A percentile compares a stretch with the other conserved stretches of the same genome.
phyloP scores from a whole-genome alignment of 1,284 basidiomycete species.

The Blastosporella zonata region DNA sequence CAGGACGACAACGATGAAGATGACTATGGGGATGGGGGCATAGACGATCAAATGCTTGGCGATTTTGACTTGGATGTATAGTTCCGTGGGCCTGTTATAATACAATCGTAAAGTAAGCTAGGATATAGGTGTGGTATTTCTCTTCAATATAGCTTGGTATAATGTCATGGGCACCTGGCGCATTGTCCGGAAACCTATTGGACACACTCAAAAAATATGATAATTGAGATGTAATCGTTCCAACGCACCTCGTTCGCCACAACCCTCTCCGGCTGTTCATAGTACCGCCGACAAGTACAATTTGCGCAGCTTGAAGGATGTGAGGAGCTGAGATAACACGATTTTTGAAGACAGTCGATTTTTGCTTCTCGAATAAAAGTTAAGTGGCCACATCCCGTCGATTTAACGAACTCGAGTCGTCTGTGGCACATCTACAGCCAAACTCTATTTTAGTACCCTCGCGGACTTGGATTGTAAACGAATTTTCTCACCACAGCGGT shows the following conservation, averaged over 20 bases:
- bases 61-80: slow-evolving; percentile 49
- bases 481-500: slow-evolving; percentile 36
- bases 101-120: slow-evolving; percentile 8
- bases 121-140: not conserved
- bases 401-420: slow-evolving; percentile 50
- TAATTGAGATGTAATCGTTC: not conserved
- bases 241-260: slow-evolving; percentile 34
- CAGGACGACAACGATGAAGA: slow-evolving; percentile 42
- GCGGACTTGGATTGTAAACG: slow-evolving; percentile 24
- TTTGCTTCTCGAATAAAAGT: slow-evolving; percentile 45
- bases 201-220: slow-evolving; percentile 5
- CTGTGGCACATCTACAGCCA: slow-evolving; percentile 58
- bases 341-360: slow-evolving; percentile 49
- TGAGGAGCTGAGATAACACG: slow-evolving; percentile 45
- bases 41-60: slow-evolving; percentile 63
- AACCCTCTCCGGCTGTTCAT: slow-evolving; percentile 37
- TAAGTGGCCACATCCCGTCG: slow-evolving; percentile 52
- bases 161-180: slow-evolving; percentile 30
- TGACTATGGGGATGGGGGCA: slow-evolving; percentile 69
- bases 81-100: not conserved
- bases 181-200: slow-evolving; percentile 42
- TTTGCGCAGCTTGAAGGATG: slow-evolving; percentile 48
- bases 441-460: slow-evolving; percentile 29
- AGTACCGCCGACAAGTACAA: slow-evolving; percentile 59
- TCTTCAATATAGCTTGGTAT: slow-evolving; percentile 13